phyloP scores from a whole-genome alignment of 805 yeast species.

The Brettanomyces naardenensis region DNA sequence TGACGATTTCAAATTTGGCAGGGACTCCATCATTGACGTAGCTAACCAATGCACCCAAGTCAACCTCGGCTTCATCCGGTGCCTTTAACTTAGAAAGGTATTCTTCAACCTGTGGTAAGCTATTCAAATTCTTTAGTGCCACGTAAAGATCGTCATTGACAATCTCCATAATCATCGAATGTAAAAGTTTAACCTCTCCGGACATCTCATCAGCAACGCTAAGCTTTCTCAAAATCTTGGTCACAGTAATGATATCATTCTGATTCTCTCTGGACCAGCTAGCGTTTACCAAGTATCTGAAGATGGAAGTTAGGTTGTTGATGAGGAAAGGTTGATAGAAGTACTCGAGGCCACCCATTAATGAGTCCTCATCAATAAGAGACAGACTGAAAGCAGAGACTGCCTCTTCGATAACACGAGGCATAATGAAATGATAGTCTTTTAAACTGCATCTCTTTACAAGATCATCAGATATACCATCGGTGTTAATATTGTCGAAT shows the following conservation, averaged over 20 bases:
- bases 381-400: conserved; percentile 50
- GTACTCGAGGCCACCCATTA: conserved; percentile 78
- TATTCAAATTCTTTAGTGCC: conserved; percentile 4
- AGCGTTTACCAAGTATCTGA: conserved; percentile 13
- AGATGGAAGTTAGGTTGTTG: conserved; percentile 43
- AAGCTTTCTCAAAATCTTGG: conserved; percentile 14
- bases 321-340: conserved; percentile 74
- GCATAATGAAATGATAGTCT: conserved; percentile 62
- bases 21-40: conserved; percentile 9
- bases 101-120: conserved; percentile 5
- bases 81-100: conserved; percentile 9
- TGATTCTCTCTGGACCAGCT: conserved; percentile 12
- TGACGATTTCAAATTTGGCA: conserved; percentile 16
- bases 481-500: conserved; percentile 47
- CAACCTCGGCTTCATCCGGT: conserved; percentile 2
- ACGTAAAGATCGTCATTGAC: conserved; percentile 10
- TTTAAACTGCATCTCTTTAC: conserved; percentile 57
- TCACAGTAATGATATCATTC: conserved; percentile 7
- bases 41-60: conserved; percentile 6
- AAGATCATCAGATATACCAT: conserved; percentile 80
- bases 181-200: conserved; percentile 15
- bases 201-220: conserved; percentile 10
- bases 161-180: conserved; percentile 11
- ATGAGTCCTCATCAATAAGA: conserved; percentile 47
- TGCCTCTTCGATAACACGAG: conserved; percentile 68